Evolutionary conservation across 2,329 filamentous ascomycete genomes (phyloP).

Genomic region (Aspergillus fumigatiaffinis): DNA sequence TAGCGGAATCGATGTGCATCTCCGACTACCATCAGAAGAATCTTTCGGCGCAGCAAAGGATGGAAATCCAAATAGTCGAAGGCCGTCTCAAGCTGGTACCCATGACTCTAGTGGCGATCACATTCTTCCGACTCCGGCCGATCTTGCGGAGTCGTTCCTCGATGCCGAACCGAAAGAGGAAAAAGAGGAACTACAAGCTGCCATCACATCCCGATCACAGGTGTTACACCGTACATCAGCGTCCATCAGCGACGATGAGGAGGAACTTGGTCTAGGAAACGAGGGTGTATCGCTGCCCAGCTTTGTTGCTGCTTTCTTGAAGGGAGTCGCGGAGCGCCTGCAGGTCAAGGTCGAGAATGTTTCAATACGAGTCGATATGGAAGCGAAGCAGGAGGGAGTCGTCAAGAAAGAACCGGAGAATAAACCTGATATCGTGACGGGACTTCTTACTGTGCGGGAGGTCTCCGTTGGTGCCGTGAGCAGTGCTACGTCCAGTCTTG

Average conservation of each 20-base stretch:
- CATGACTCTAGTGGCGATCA: slow-evolving; percentile 26
- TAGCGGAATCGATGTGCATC: slow-evolving; percentile 70
- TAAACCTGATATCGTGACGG: slow-evolving; percentile 35
- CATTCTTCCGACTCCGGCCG: slow-evolving; percentile 52
- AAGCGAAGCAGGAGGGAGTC: slow-evolving; percentile 38
- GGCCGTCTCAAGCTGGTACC: slow-evolving; percentile 11
- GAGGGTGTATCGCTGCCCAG: slow-evolving; percentile 53
- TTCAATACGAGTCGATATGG: slow-evolving; percentile 49
- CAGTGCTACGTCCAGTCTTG: slow-evolving; percentile 8
- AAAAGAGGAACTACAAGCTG: slow-evolving; percentile 55
- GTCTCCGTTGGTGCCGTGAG: slow-evolving; percentile 31
- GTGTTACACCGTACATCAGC: slow-evolving; percentile 48
- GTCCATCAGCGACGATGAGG: slow-evolving; percentile 46
- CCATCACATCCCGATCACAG: slow-evolving; percentile 50
- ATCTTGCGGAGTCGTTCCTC: slow-evolving; percentile 59
- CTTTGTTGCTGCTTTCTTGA: slow-evolving; percentile 58
- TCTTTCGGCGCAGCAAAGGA: slow-evolving; percentile 29
- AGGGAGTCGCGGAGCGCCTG: slow-evolving; percentile 55
- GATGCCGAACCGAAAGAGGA: slow-evolving; percentile 55
- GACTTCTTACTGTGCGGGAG: slow-evolving; percentile 32
- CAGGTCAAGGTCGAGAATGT: slow-evolving; percentile 53
- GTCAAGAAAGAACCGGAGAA: slow-evolving; percentile 32
- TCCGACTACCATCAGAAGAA: slow-evolving; percentile 51
- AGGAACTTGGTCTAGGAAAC: slow-evolving; percentile 50
- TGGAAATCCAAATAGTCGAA: slow-evolving; percentile 18